Evolutionary conservation across 805 yeast species (phyloP).

Genomic region (Helenozyma baotianmanensis): DNA sequence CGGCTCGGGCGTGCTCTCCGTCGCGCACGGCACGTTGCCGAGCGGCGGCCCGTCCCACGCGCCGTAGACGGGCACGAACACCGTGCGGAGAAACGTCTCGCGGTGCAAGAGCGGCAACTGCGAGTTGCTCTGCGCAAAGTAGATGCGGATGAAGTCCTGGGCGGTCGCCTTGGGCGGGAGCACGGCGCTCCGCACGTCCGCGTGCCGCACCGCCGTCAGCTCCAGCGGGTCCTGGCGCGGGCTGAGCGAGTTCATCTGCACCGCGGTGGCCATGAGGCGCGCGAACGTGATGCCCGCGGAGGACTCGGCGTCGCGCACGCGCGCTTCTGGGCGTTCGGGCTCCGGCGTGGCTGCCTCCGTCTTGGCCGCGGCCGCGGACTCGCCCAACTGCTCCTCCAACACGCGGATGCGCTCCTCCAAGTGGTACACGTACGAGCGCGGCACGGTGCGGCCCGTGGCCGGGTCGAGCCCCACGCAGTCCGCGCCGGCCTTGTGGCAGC

Average conservation of each 20-base stretch:
- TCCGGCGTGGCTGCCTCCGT: not conserved
- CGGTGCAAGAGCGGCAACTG: slow-evolving; percentile 83
- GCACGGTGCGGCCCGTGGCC: slow-evolving; percentile 81
- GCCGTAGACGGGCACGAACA: slow-evolving; percentile 81
- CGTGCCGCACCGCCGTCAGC: slow-evolving; percentile 10
- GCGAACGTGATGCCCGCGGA: slow-evolving; percentile 45
- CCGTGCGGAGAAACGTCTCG: slow-evolving; percentile 61
- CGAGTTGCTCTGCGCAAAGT: slow-evolving; percentile 75
- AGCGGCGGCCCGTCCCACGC: too few relatives aligned
- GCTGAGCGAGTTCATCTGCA: slow-evolving; percentile 42
- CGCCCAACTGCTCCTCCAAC: slow-evolving; percentile 49
- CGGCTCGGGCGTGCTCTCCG: slow-evolving; percentile 45
- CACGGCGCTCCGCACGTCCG: slow-evolving; percentile 35
- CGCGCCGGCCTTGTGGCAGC: slow-evolving; percentile 57
- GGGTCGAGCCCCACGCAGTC: slow-evolving; percentile 85
- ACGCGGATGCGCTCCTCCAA: slow-evolving; percentile 60
- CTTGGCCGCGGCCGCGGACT: slow-evolving; percentile 30
- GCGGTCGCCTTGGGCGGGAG: slow-evolving; percentile 74
- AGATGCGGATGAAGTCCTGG: slow-evolving; percentile 55
- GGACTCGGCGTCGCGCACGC: not conserved
- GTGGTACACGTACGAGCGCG: slow-evolving; percentile 71
- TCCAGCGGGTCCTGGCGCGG: slow-evolving; percentile 12
- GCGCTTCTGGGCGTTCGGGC: not conserved
- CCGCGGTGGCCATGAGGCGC: slow-evolving; percentile 70
- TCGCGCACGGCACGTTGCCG: slow-evolving; percentile 56